Percentiles rank a stretch among this genome's conserved stretches.
Evolutionary conservation across 2,329 filamentous ascomycete species (phyloP).

Genomic region (Monilinia fructigena): DNA sequence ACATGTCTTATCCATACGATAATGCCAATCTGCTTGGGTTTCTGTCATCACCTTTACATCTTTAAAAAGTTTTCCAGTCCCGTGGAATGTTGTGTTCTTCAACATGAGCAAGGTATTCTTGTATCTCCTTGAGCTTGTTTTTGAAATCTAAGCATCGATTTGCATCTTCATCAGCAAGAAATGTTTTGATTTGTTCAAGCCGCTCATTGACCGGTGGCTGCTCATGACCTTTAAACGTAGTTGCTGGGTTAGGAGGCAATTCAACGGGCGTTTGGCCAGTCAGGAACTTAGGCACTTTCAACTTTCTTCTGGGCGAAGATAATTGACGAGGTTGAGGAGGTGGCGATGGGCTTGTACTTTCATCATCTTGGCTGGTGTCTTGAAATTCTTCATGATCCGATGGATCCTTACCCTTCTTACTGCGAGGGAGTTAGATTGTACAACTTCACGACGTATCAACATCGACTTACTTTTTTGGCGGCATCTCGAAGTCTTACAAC

Average conservation of each 20-base stretch:
- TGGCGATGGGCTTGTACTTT: background rate
- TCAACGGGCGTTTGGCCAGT: background rate
- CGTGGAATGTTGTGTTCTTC: slow-evolving; percentile 3
- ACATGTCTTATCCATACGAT: slow-evolving; percentile 16
- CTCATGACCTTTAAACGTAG: slow-evolving; percentile 31
- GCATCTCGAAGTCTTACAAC: background rate
- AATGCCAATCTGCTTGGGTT: slow-evolving; percentile 33
- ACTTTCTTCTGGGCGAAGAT: background rate
- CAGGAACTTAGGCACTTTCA: slow-evolving; percentile 16
- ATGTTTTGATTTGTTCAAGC: slow-evolving; percentile 44
- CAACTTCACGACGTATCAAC: background rate
- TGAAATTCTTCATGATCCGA: background rate
- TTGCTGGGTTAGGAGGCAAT: background rate
- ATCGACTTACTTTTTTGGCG: background rate
- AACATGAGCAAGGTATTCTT: slow-evolving; percentile 32
- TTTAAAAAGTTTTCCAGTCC: slow-evolving; percentile 26
- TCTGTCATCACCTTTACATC: slow-evolving; percentile 33
- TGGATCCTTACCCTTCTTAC: too few relatives aligned
- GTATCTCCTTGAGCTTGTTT: slow-evolving; percentile 39
- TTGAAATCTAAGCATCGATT: slow-evolving; percentile 46
- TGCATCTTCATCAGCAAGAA: slow-evolving; percentile 50
- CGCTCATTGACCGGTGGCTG: slow-evolving; percentile 41
- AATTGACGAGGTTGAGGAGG: too few relatives aligned
- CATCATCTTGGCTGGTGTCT: background rate
- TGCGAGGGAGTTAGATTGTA: background rate